Conservation (phyloP, 2,329 filamentous ascomycete species). For the Penicillium sp. region DNA sequence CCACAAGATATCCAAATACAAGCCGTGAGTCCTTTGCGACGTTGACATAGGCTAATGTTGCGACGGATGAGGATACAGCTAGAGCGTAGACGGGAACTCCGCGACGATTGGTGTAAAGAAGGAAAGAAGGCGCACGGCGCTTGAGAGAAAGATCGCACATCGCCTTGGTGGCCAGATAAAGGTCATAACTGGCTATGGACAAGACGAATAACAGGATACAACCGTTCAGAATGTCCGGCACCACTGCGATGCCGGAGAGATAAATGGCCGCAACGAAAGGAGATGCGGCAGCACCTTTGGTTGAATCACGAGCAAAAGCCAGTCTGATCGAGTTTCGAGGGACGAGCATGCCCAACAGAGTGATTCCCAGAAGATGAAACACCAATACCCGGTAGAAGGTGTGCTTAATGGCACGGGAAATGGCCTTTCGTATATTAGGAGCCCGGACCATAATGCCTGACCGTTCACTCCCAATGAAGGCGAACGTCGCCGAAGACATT, state of each 20-base stretch:
- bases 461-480: slow-evolving; percentile 73
- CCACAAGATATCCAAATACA: slow-evolving; percentile 66
- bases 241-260: slow-evolving; percentile 60
- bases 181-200: slow-evolving; percentile 72
- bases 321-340: slow-evolving; percentile 65
- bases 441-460: slow-evolving; percentile 75
- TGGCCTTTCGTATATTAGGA: slow-evolving; percentile 72
- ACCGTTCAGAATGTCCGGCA: slow-evolving; percentile 70
- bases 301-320: slow-evolving; percentile 45
- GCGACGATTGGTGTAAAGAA: slow-evolving; percentile 66
- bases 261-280: slow-evolving; percentile 74
- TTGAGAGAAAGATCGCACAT: slow-evolving; percentile 72
- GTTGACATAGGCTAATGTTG: slow-evolving; percentile 67
- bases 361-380: slow-evolving; percentile 73
- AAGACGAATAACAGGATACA: slow-evolving; percentile 74
- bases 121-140: slow-evolving; percentile 67
- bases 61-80: slow-evolving; percentile 59
- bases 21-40: slow-evolving; percentile 55
- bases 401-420: slow-evolving; percentile 73
- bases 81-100: slow-evolving; percentile 71
- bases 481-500: slow-evolving; percentile 73
- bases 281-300: slow-evolving; percentile 58
- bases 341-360: slow-evolving; percentile 74
- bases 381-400: slow-evolving; percentile 79
- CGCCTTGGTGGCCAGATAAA: slow-evolving; percentile 71